phyloP scores from a whole-genome alignment of 176 grass and related monocot genomes.

The Oropetium thomaeum region DNA sequence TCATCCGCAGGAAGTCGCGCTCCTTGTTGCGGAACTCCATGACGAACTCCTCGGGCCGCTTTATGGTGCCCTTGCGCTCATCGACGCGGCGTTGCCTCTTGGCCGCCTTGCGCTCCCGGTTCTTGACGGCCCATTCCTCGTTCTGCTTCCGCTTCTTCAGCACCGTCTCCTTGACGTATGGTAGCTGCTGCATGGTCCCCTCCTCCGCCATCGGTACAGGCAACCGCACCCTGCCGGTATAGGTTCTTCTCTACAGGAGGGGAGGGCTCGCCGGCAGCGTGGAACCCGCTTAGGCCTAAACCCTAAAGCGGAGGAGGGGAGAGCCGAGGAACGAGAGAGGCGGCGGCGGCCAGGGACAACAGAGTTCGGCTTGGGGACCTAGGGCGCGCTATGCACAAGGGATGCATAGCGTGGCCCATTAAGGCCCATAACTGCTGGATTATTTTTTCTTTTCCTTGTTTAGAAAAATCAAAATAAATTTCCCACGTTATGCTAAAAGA shows the following conservation, averaged over 20 bases:
- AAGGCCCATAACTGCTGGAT: too few species aligned
- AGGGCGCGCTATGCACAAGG: too few species aligned
- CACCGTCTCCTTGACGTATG: constrained; percentile 71
- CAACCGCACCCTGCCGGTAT: neutral
- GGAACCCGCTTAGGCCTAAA: neutral
- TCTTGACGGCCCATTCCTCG: constrained; percentile 81
- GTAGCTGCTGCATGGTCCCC: constrained; percentile 35
- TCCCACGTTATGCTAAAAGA: too few species aligned
- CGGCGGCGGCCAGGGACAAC: neutral
- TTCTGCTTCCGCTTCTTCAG: constrained; percentile 84
- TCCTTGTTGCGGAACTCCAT: constrained; percentile 83
- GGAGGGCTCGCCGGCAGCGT: neutral
- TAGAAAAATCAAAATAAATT: too few species aligned
- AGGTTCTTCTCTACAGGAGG: neutral
- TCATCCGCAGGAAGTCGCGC: constrained; percentile 68
- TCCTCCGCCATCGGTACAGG: constrained; percentile 44
- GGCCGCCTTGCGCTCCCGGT: constrained; percentile 45
- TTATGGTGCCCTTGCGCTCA: constrained; percentile 52
- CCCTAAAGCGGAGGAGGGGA: neutral
- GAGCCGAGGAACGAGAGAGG: neutral
- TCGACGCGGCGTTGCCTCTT: constrained; percentile 41
- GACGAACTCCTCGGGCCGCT: constrained; percentile 85
- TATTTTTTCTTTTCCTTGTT: too few species aligned
- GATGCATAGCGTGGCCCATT: too few species aligned
- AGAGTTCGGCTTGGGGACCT: too few species aligned